Evolutionary conservation across 2,329 filamentous ascomycete genomes (phyloP), one percentile per base, ranked within the genome.

Genomic region (Trichophyton simii): DNA sequence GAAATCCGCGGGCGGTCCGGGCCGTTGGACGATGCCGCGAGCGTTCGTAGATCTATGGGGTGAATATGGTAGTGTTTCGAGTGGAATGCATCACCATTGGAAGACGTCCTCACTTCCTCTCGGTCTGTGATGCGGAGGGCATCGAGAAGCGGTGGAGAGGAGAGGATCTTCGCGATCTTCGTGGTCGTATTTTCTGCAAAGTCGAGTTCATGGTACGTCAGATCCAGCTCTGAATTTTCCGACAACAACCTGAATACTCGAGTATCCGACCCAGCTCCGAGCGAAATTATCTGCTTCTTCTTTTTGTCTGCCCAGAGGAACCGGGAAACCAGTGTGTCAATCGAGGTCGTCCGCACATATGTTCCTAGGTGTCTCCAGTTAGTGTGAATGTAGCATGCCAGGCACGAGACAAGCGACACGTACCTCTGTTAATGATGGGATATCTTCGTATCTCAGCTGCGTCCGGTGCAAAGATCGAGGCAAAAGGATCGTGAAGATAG

Each of bases 221-320:
- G 62, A 31, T 76, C 68, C 0, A 74, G 72, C 60, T 77, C 72
- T 15, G 76, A 71, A 7, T 66, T 63, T 3, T 66, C 66, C 7
- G 82, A 74, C 63, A 88, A 80, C 0, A 96, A 76, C 20, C 89
- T 85, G 69, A 96, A 91, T 63, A 86, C 87, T 15, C 94, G 83
- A 5, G 94, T 97, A 71, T 99, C 94, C 9, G 91, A 96, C 25
- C 94, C 94, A 15, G 94, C 92, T 34, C 94, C 94, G 0, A 99
- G 82, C 0, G 91, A 96, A 63, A 99, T 82, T 63, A 99, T 90
- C 71, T 99, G 94, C 64, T 83, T 84, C 22, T 71, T 76, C 54
- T 64, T 67, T 62, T 38, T 66, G n/a, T 69, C 67, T 1, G 71
- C 68, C 2, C 76, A 72, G 11, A 97, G 78, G 68, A 97, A 97